phyloP scores from a whole-genome alignment of 2,329 filamentous ascomycete genomes.

The Akanthomyces uredinophilus region DNA sequence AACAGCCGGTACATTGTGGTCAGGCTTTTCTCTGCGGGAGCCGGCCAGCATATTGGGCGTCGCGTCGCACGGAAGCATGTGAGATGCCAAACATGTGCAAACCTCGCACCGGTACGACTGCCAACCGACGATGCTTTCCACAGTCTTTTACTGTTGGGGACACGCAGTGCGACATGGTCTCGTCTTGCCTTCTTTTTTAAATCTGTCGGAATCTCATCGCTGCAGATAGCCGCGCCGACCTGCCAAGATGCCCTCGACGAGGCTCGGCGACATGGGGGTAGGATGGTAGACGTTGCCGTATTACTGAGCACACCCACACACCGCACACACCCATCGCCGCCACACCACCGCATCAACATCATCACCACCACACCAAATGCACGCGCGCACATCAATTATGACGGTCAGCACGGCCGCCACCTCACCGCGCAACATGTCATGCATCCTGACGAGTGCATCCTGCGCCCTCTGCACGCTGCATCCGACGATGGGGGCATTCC shows the following conservation, averaged over 20 bases:
- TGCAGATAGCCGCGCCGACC: neutral
- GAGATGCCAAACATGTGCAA: slow-evolving; percentile 1
- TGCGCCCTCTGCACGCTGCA: neutral
- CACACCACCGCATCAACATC: neutral
- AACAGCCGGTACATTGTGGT: neutral
- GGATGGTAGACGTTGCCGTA: neutral
- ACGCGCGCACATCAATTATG: neutral
- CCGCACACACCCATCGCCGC: neutral
- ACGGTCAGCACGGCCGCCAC: neutral
- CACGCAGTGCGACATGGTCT: neutral
- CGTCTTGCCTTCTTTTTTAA: neutral
- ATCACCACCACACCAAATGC: neutral
- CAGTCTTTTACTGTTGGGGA: neutral
- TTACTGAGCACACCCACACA: neutral
- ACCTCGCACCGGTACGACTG: neutral
- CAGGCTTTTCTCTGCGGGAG: neutral
- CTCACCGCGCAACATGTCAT: slow-evolving; percentile 1
- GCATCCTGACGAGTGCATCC: neutral
- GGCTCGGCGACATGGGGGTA: neutral
- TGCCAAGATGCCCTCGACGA: neutral
- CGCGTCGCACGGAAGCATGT: neutral
- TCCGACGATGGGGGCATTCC: neutral
- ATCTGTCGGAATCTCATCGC: neutral
- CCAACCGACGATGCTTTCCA: neutral
- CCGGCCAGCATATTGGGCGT: neutral